These are phyloP conservation scores for Hyaloscypha finlandica DNA, from an alignment of 495 filamentous ascomycete species.

Conservation along the genomic window DNA sequence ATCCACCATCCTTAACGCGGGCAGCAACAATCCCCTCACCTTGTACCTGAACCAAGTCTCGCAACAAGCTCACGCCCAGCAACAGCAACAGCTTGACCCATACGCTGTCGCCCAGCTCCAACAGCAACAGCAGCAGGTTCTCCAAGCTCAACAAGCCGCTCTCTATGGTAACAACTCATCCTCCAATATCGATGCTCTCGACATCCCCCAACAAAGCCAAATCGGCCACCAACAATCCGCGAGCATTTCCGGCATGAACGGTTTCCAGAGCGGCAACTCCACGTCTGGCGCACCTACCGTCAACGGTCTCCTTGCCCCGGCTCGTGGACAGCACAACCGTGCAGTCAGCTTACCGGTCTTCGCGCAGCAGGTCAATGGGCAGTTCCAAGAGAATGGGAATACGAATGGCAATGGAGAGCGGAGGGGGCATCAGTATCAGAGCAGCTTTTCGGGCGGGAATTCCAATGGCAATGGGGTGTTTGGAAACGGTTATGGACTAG, in stretches of 20 bases:
- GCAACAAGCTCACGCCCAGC: constrained; percentile 62
- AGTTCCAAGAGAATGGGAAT: constrained; percentile 29
- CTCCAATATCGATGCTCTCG: constrained; percentile 47
- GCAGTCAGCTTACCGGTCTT: constrained; percentile 80
- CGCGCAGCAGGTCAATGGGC: constrained; percentile 39
- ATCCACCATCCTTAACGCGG: constrained; percentile 73
- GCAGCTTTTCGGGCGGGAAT: constrained; percentile 54
- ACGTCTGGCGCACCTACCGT: constrained; percentile 65
- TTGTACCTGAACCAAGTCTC: constrained; percentile 89
- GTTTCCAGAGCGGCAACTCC: constrained; percentile 41
- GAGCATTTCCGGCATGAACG: constrained; percentile 62
- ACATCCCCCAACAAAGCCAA: constrained; percentile 27
- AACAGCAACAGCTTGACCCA: constrained; percentile 49
- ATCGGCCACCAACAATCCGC: constrained; percentile 61
- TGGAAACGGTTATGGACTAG: constrained; percentile 46
- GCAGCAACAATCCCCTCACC: constrained; percentile 86
- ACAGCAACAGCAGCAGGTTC: constrained; percentile 67
- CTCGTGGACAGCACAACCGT: constrained; percentile 73
- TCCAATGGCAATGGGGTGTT: constrained; percentile 54
- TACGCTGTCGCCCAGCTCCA: constrained; percentile 52
- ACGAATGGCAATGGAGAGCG: constrained; percentile 33
- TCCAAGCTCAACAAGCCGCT: constrained; percentile 60
- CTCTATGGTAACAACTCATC: constrained; percentile 53
- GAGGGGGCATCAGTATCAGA: constrained; percentile 56
- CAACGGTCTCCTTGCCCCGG: constrained; percentile 72